These are phyloP conservation scores for Penicillium simplicissimum DNA, from an alignment of 495 filamentous ascomycete species.

Conservation along the genomic window DNA sequence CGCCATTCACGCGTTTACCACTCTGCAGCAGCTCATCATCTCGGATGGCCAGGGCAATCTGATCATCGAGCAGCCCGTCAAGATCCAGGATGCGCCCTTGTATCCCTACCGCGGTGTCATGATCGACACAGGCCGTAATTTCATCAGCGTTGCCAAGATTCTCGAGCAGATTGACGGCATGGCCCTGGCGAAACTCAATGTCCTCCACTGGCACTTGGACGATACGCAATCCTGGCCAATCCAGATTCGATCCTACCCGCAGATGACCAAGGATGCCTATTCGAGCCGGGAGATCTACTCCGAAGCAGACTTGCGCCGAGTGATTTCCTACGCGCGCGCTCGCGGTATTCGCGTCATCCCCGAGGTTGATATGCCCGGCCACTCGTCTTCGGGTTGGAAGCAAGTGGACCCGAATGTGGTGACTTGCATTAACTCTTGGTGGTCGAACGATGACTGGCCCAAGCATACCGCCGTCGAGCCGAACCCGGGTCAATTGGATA, in stretches of 20 bases:
- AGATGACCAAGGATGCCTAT: constrained; percentile 58
- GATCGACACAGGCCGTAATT: constrained; percentile 53
- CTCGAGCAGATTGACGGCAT: constrained; percentile 54
- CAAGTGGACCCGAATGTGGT: constrained; percentile 54
- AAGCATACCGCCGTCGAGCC: constrained; percentile 57
- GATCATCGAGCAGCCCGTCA: constrained; percentile 51
- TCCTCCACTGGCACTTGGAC: constrained; percentile 54
- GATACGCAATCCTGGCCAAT: constrained; percentile 55
- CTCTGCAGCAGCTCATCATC: constrained; percentile 55
- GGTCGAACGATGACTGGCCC: constrained; percentile 55
- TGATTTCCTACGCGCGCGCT: constrained; percentile 48
- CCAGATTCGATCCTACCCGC: constrained; percentile 48
- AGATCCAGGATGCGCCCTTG: constrained; percentile 47
- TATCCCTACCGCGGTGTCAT: constrained; percentile 54
- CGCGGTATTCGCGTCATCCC: constrained; percentile 52
- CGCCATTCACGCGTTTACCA: constrained; percentile 61
- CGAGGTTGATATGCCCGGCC: constrained; percentile 55
- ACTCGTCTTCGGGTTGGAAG: constrained; percentile 54
- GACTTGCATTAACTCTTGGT: constrained; percentile 55
- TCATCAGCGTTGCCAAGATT: constrained; percentile 49
- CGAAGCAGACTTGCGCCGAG: constrained; percentile 38
- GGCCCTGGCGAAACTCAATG: constrained; percentile 54
- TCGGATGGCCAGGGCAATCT: constrained; percentile 46
- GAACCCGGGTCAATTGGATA: constrained; percentile 57
- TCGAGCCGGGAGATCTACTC: constrained; percentile 47